phyloP scores from a whole-genome alignment of 352 stramenopile genomes.

The Globisporangium nagaii region DNA sequence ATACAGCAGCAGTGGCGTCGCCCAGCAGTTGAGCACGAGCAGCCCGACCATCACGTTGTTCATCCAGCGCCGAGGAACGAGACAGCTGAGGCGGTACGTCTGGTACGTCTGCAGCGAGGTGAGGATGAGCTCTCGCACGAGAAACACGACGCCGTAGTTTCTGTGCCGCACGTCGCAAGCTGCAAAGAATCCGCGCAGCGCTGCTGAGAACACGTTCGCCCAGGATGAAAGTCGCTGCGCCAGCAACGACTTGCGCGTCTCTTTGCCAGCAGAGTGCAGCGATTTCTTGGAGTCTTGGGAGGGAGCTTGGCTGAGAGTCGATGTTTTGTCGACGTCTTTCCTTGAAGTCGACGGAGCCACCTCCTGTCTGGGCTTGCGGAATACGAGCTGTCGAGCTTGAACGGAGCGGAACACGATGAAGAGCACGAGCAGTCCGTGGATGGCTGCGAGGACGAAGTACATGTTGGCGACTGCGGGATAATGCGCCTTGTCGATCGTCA shows the following conservation, averaged over 20 bases:
- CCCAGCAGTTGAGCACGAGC: slow-evolving; percentile 20
- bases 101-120: neutral
- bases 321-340: neutral
- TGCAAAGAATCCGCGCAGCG: neutral
- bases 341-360: neutral
- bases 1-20: slow-evolving; percentile 14
- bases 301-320: neutral
- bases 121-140: neutral
- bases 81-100: slow-evolving; percentile 13
- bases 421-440: slow-evolving; percentile 3
- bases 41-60: slow-evolving; percentile 13
- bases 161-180: neutral
- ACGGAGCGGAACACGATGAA: slow-evolving; percentile 5
- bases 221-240: neutral
- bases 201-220: neutral
- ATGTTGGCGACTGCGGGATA: slow-evolving; percentile 2
- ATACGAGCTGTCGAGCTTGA: slow-evolving; percentile 1
- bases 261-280: neutral
- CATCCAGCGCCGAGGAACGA: slow-evolving; percentile 17
- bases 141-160: neutral
- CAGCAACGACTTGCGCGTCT: neutral
- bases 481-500: slow-evolving; percentile 2
- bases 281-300: neutral
- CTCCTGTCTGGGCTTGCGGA: slow-evolving; percentile 1
- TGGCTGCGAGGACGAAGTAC: slow-evolving; percentile 5